Percentiles rank a stretch among this genome's conserved stretches.
Conservation (phyloP, 78 protist species). For the Tieghemostelium lacteum region DNA sequence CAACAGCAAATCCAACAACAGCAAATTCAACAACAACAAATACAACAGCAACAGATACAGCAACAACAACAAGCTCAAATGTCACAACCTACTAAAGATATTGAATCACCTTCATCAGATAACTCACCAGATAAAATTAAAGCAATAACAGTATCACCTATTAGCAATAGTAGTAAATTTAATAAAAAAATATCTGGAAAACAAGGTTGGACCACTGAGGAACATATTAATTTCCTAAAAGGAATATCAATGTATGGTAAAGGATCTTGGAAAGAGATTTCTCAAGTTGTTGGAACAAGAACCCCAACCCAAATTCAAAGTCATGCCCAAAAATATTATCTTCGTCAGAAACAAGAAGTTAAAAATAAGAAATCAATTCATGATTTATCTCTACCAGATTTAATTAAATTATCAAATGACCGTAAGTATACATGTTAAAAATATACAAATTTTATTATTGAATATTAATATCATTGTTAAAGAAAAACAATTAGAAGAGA, state of each 20-base stretch:
- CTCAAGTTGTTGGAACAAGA: constrained; percentile 68
- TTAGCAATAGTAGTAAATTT: neutral
- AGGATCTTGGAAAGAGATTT: constrained; percentile 85
- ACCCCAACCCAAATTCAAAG: constrained; percentile 88
- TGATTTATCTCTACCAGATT: constrained; percentile 78
- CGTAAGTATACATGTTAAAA: neutral
- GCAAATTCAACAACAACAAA: too few species aligned
- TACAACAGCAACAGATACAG: too few species aligned
- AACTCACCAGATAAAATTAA: too few species aligned
- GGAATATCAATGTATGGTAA: constrained; percentile 79
- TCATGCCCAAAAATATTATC: constrained; percentile 88
- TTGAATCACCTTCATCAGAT: too few species aligned
- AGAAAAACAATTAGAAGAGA: too few species aligned
- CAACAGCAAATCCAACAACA: too few species aligned
- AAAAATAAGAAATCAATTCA: constrained; percentile 84
- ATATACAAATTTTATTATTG: neutral
- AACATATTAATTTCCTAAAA: constrained; percentile 80
- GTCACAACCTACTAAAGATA: too few species aligned
- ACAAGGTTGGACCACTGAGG: constrained; percentile 86
- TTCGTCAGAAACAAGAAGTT: constrained; percentile 75
- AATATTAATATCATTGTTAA: neutral
- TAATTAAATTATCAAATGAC: constrained; percentile 2
- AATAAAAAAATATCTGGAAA: constrained; percentile 36
- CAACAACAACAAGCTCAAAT: too few species aligned
- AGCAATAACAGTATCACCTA: neutral